Base-by-base conservation (phyloP, 148 eudicot genomes). In the Beta vulgaris region DNA sequence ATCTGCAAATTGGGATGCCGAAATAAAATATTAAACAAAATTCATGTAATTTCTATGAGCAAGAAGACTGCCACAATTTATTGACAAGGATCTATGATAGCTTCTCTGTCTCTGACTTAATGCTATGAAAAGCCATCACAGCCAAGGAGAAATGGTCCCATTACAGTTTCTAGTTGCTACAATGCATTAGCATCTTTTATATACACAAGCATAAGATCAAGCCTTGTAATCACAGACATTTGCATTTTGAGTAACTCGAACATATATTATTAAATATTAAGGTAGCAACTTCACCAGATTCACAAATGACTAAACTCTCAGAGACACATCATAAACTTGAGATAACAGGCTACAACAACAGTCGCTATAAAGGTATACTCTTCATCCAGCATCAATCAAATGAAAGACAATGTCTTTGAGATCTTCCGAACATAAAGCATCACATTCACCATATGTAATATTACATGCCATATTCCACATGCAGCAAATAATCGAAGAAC, bases 1-100 rank as follows among this genome's bases (percentile, higher is more conserved):
- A 60, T 73, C 37, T 73, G 40, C 11, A 59, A 31, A 16, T 6
- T 64, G 10, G 69, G 48, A 64, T 39, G 32, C 71, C 44, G 35
- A 37, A 51, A 6, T 9, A 29, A 29, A 14, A 11, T 23, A 7
- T 4, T 14, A 13, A 31, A 32, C n/a, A 12, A 61, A 62, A 61
- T 25, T 34, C 40, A 62, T 46, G 34, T 10, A 58, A 29, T 36
- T 57, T 8, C 26, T n/a, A 13, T 29, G 23, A 18, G 76, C 60
- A 36, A 0, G 51, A 65, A 75, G 16, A 18, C 0, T 57, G 31
- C 60, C 26, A 23, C 25, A 49, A 51, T 2, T 35, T 37, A 0
- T 4, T 25, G 69, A 51, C 7, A 76, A 58, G 36, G 26, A 28
- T 36, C 42, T 7, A 19, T n/a, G 3, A 65, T 12, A 23, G 1